Percentiles rank a stretch among this genome's conserved stretches.
phyloP scores from a whole-genome alignment of 1,284 basidiomycete genomes.

The Naganishia albida region DNA sequence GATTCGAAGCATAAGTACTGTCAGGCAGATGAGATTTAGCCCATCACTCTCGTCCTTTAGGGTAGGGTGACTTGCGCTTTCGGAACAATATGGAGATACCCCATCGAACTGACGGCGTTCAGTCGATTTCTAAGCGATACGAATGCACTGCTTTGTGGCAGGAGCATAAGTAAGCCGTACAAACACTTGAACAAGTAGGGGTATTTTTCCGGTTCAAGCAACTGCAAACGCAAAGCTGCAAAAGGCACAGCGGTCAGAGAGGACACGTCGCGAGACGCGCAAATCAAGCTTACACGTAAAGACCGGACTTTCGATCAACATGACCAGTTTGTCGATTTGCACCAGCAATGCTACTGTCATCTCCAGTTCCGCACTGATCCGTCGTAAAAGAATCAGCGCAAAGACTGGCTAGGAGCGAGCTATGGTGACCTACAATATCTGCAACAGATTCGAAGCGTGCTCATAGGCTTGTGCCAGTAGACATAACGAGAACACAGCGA shows the following conservation, averaged over 20 bases:
- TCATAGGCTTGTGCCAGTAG: slow-evolving; percentile 97
- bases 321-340: slow-evolving; percentile 97
- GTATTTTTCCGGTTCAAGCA: slow-evolving; percentile 94
- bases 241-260: background rate
- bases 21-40: background rate
- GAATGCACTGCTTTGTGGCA: slow-evolving; percentile 96
- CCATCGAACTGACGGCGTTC: slow-evolving; percentile 91
- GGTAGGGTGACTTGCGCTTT: slow-evolving; percentile 64
- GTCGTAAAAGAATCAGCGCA: slow-evolving; percentile 3
- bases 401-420: slow-evolving; percentile 28
- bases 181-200: slow-evolving; percentile 97
- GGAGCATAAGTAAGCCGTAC: slow-evolving; percentile 94
- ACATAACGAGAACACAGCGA: slow-evolving; percentile 93
- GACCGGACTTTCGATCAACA: slow-evolving; percentile 95
- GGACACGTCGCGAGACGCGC: no score
- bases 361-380: slow-evolving; percentile 82
- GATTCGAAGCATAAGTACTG: slow-evolving; percentile 37
- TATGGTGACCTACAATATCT: slow-evolving; percentile 74
- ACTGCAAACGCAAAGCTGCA: slow-evolving; percentile 88
- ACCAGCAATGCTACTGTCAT: slow-evolving; percentile 92
- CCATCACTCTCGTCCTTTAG: background rate
- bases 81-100: slow-evolving; percentile 83
- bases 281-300: slow-evolving; percentile 75
- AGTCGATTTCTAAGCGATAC: slow-evolving; percentile 90
- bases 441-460: slow-evolving; percentile 94